Evolutionary conservation across 352 stramenopile genomes (phyloP), one percentile per base, ranked within the genome.

Genomic region (Aphanomyces astaci): DNA sequence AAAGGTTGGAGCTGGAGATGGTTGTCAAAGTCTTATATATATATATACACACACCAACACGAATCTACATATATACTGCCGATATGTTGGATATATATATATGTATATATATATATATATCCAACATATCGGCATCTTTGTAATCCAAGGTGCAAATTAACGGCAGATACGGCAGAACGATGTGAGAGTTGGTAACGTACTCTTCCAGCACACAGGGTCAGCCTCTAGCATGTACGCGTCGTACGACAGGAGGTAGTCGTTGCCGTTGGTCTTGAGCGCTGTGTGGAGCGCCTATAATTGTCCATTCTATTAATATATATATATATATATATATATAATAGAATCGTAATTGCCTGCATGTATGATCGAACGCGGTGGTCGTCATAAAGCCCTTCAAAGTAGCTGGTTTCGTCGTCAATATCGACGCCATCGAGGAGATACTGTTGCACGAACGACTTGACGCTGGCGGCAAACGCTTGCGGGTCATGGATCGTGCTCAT

Each of bases 351-450:
- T n/a, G n/a, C n/a, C 62, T 81, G 72, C 48, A 92, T 67, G 46
- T 85, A 64, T 2, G 56, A 71, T 10, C 87, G 63, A 2, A 84
- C 74, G 24, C 73, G 75, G 13, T 80, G 46, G 9, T 76, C 72
- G 60, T 81, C 78, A 52, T 88, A 92, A 22, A 81, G 71, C 0
- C 65, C 10, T 17, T 84, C 82, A 15, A 88, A 79, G 32, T 68
- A 60, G 32, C 40, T 68, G 0, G 79, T 87, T 75, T 92, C 84
- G 63, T 92, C 81, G 63, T 92, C 84, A 3, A 92, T 75, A 55
- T 92, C 84, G n/a, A 92, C 31, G 15, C 84, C 84, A 22, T 86
- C 78, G 54, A 92, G 88, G 3, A 67, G 74, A 49, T 87, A 92
- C 52, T 84, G 87, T 0, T 73, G 30, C 28, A 90, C 72, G 10